Evolutionary conservation across 306 rosid species (phyloP), one percentile per base, ranked within the genome.

Genomic region (Coriaria nepalensis): DNA sequence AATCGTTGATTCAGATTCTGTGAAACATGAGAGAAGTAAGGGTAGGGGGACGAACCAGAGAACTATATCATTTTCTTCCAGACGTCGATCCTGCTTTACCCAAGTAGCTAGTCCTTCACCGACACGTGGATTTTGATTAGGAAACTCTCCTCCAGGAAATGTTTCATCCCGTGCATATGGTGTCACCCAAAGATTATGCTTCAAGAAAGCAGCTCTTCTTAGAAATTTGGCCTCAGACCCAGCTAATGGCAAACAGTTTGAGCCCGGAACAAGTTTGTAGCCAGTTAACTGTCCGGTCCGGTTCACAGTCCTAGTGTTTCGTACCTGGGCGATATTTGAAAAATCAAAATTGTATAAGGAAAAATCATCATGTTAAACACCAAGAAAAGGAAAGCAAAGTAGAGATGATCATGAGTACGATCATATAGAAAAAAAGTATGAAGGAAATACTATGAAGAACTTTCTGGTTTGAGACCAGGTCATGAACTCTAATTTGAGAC

Each of bases 141-240:
- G 95, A 37, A 81, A 85, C 64, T 87, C 87, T 59, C 94, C 93
- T 53, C 96, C 96, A 7, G 94, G 94, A 69, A 64, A 78, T 80
- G 68, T 73, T 70, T 85, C 80, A 55, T 66, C 60, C 7, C 50
- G 78, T 20, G 95, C 56, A 50, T 73, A 75, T 20, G 60, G 55
- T 49, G 95, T 85, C 46, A 82, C 94, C 96, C 96, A 87, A 53
- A 87, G 80, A 69, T 81, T 85, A 42, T 85, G 93, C 65, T 76
- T 78, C 69, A 85, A 71, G 78, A 85, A 81, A 55, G 87, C 62
- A 69, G 95, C 87, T 76, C 95, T 73, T 66, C 93, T 72, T 40
- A 85, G 55, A 60, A 85, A 78, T 73, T 76, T 78, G 61, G 95
- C 95, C 64, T 85, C 85, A 36, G 80, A 63, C 48, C 93, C 84